Percentiles rank a stretch among this genome's conserved stretches.
phyloP scores from a whole-genome alignment of 2,329 filamentous ascomycete species.

The Blastomyces silverae region DNA sequence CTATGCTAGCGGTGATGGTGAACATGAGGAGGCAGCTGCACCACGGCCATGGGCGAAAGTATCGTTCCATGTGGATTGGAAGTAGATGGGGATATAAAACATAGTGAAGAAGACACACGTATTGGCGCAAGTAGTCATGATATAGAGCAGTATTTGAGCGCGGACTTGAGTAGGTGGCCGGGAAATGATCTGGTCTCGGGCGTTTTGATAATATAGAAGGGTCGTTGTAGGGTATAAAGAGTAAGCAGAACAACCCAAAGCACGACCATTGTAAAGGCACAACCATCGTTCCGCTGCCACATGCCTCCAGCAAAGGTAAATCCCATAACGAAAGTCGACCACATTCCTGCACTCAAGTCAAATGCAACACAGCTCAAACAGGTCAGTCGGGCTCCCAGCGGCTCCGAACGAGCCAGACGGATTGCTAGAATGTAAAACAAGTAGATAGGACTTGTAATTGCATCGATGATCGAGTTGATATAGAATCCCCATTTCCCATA shows the following conservation, averaged over 20 bases:
- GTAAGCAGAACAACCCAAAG: slow-evolving; percentile 42
- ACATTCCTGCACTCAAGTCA: slow-evolving; percentile 38
- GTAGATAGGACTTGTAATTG: slow-evolving; percentile 38
- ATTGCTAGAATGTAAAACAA: slow-evolving; percentile 38
- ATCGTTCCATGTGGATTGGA: slow-evolving; percentile 47
- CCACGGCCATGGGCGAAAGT: slow-evolving; percentile 26
- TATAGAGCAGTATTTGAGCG: slow-evolving; percentile 41
- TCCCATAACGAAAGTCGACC: slow-evolving; percentile 41
- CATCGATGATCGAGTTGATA: slow-evolving; percentile 48
- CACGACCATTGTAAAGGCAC: slow-evolving; percentile 46
- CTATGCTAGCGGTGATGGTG: slow-evolving; percentile 22
- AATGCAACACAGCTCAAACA: slow-evolving; percentile 43
- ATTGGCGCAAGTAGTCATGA: slow-evolving; percentile 35
- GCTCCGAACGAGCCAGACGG: slow-evolving; percentile 23
- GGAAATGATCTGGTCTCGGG: slow-evolving; percentile 45
- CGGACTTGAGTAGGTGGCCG: slow-evolving; percentile 39
- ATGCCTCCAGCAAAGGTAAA: slow-evolving; percentile 46
- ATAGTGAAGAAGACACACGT: slow-evolving; percentile 36
- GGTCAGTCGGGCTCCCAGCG: slow-evolving; percentile 23
- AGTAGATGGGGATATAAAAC: slow-evolving; percentile 52
- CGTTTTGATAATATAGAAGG: slow-evolving; percentile 38
- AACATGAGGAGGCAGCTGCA: slow-evolving; percentile 32
- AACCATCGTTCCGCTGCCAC: slow-evolving; percentile 44
- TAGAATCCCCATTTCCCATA: slow-evolving; percentile 41
- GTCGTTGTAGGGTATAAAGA: slow-evolving; percentile 44